Conservation (phyloP, 371 early-diverging fungal genomes). For the Blakeslea trispora region DNA sequence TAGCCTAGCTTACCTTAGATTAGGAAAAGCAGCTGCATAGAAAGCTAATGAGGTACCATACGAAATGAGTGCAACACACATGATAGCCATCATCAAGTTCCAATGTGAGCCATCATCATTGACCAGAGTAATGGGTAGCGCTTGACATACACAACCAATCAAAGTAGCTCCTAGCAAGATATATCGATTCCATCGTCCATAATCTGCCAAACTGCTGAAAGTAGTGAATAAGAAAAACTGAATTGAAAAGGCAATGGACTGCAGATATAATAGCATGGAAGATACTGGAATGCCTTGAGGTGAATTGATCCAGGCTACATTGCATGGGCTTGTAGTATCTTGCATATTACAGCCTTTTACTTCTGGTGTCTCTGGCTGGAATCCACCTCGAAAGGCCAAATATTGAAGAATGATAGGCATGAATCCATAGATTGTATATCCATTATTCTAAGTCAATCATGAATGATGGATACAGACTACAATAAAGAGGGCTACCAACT, state of each 20-base stretch:
- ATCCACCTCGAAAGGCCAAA: slow-evolving; percentile 41
- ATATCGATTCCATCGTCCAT: slow-evolving; percentile 47
- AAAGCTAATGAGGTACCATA: slow-evolving; percentile 52
- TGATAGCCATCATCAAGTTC: slow-evolving; percentile 49
- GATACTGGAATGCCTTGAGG: slow-evolving; percentile 38
- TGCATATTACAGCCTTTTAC: slow-evolving; percentile 32
- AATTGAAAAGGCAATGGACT: slow-evolving; percentile 49
- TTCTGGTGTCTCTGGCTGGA: slow-evolving; percentile 28
- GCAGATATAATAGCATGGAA: slow-evolving; percentile 50
- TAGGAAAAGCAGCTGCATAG: slow-evolving; percentile 56
- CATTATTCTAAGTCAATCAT: slow-evolving; percentile 40
- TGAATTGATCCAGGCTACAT: slow-evolving; percentile 31
- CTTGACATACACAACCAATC: slow-evolving; percentile 43
- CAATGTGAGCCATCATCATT: slow-evolving; percentile 48
- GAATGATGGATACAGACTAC: neutral
- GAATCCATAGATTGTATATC: slow-evolving; percentile 46
- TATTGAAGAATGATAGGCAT: slow-evolving; percentile 49
- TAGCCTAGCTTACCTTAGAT: slow-evolving; percentile 36
- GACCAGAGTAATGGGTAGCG: slow-evolving; percentile 36
- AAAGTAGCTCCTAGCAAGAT: slow-evolving; percentile 43
- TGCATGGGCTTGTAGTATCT: slow-evolving; percentile 33
- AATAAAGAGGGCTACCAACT: slow-evolving; percentile 2
- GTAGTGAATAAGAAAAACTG: slow-evolving; percentile 48
- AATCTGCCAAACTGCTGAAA: slow-evolving; percentile 50
- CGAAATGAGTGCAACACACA: slow-evolving; percentile 40